Evolutionary conservation across 2,329 filamentous ascomycete genomes (phyloP), one percentile per base, ranked within the genome.

Genomic region (Coniochaeta ligniaria): DNA sequence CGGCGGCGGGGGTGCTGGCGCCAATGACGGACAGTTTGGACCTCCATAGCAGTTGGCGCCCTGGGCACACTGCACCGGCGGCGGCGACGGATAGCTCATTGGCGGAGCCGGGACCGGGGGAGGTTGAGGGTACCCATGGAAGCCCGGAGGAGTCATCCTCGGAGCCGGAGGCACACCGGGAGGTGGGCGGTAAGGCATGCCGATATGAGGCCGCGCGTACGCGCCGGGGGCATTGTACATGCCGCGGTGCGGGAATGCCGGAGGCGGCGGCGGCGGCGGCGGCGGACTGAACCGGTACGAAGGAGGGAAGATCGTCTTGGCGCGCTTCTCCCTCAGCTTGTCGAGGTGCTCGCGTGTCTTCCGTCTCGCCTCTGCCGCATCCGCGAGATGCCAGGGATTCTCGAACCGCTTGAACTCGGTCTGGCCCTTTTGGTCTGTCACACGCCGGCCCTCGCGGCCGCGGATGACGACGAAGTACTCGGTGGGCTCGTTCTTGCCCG

Each of bases 301-400:
- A 57, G 54, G 54, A 24, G 54, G 54, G 16, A 16, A n/a, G 20
- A 57, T 16, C 28, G 9, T 57, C n/a, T 22, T 38, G 17, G 65
- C 65, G 83, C 81, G 79, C 74, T 80, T 89, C 82, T 96, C 91
- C 26, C 9, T 33, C 31, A 35, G 31, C 22, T 31, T 52, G 43
- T 22, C 22, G 43, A 24, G 11, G 11, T 26, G 14, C 26, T 52
- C 47, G 54, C 54, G 54, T 5, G 17, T 38, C 54, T 11, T 58
- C 3, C 14, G 35, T 35, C 38, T 41, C 35, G 26, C 36, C 38
- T 70, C 69, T 1, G 57, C 57, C 16, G 58, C 35, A 57, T 71
- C 69, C 12, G 61, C 62, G 1, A 41, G 22, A 16, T 38, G 28
- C 69, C 69, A 71, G 5, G 69, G 69, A 31, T 70, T 70, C n/a